phyloP scores from a whole-genome alignment of 371 early-diverging fungal genomes.

The Circinella minor region DNA sequence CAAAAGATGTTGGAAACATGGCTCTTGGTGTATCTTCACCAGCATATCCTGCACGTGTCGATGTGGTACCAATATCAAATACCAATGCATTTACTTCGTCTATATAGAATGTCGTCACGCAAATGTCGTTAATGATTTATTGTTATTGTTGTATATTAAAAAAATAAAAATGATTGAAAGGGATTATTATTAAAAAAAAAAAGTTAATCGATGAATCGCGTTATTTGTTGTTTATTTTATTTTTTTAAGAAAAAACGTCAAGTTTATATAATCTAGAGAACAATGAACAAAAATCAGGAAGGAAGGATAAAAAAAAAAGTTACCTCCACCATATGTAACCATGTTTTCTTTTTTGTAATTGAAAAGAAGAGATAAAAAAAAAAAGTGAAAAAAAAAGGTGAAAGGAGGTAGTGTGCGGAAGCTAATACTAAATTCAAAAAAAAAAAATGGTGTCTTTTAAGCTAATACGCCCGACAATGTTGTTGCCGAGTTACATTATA shows the following conservation, averaged over 20 bases:
- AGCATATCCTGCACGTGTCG: constrained; percentile 92
- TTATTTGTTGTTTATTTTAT: background rate
- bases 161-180: constrained; percentile 7
- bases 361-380: background rate
- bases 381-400: too few relatives aligned
- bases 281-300: background rate
- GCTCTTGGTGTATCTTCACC: constrained; percentile 93
- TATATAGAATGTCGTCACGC: constrained; percentile 24
- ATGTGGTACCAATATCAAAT: constrained; percentile 88
- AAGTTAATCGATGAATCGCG: too few relatives aligned
- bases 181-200: background rate
- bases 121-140: too few relatives aligned
- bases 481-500: too few relatives aligned
- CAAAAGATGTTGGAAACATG: constrained; percentile 77
- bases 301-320: too few relatives aligned
- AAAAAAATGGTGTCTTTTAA: too few relatives aligned
- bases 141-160: too few relatives aligned
- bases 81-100: constrained; percentile 95
- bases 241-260: too few relatives aligned
- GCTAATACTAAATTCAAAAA: too few relatives aligned
- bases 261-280: background rate
- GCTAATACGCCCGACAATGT: too few relatives aligned
- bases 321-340: constrained; percentile 84
- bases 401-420: too few relatives aligned
- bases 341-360: constrained; percentile 34